Conservation (phyloP, 148 eudicot genomes). For the Fallopia convolvulus region DNA sequence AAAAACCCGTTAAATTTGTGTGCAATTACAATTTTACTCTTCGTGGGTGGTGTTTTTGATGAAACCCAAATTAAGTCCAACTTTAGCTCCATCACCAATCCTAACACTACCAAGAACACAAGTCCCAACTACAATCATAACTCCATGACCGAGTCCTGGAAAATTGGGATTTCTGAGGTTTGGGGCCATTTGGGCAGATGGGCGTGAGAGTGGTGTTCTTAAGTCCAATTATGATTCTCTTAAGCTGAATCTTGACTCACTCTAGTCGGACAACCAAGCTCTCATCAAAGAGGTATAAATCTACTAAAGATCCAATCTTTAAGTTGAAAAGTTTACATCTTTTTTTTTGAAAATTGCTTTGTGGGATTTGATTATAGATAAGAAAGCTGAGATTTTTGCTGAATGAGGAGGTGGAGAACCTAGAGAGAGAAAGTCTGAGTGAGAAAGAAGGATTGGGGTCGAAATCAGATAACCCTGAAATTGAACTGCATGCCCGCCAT, state of each 20-base stretch:
- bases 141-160: no score
- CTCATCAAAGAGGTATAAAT: constrained; percentile 52
- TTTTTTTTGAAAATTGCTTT: not conserved
- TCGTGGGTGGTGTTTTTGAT: no score
- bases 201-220: constrained; percentile 63
- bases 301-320: no score
- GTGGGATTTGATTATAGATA: constrained; percentile 33
- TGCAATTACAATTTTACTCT: no score
- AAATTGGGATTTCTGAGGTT: no score
- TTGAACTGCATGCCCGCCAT: not conserved
- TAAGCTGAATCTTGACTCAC: constrained; percentile 50
- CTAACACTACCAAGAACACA: no score
- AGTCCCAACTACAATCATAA: no score
- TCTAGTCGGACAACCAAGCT: constrained; percentile 59
- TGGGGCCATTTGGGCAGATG: no score
- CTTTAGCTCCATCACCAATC: no score
- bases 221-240: constrained; percentile 68
- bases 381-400: constrained; percentile 65
- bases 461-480: constrained; percentile 21
- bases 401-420: constrained; percentile 25
- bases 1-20: no score
- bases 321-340: no score
- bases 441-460: constrained; percentile 22
- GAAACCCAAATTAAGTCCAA: no score
- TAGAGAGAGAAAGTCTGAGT: constrained; percentile 10